Evolutionary conservation across 78 protist genomes (phyloP).

Genomic region (Paratrimastix pyriformis): DNA sequence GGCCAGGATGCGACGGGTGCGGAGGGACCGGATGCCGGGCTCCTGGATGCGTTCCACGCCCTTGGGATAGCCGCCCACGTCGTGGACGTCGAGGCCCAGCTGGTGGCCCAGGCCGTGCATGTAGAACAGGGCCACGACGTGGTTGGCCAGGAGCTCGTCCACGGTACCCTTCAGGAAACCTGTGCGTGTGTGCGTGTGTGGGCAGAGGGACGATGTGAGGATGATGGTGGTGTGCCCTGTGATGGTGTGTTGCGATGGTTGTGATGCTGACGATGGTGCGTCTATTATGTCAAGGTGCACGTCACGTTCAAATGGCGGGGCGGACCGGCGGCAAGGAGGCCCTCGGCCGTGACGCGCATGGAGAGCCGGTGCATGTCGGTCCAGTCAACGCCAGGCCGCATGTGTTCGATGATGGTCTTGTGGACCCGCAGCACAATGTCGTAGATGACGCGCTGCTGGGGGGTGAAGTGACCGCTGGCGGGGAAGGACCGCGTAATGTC

Average conservation of each 20-base stretch:
- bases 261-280: no score
- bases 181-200: background rate
- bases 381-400: background rate
- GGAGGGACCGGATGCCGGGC: conserved; percentile 17
- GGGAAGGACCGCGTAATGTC: conserved; percentile 10
- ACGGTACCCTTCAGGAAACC: no score
- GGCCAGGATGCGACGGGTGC: background rate
- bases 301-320: background rate
- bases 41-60: conserved; percentile 2
- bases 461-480: background rate
- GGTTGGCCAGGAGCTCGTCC: background rate
- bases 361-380: background rate
- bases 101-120: conserved; percentile 31
- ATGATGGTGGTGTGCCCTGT: background rate
- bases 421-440: background rate
- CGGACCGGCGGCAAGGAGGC: background rate
- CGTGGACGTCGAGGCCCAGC: conserved; percentile 29
- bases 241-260: no score
- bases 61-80: conserved; percentile 22
- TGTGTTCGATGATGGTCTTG: background rate
- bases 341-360: background rate
- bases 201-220: background rate
- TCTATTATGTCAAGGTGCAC: no score
- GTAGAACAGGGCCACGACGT: conserved; percentile 10
- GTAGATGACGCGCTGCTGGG: background rate